A percentile compares a stretch with the other conserved stretches of the same genome.
These are phyloP conservation scores for Aspergillus novoparasiticus DNA, from an alignment of 2,329 filamentous ascomycete species.

Conservation along the genomic window DNA sequence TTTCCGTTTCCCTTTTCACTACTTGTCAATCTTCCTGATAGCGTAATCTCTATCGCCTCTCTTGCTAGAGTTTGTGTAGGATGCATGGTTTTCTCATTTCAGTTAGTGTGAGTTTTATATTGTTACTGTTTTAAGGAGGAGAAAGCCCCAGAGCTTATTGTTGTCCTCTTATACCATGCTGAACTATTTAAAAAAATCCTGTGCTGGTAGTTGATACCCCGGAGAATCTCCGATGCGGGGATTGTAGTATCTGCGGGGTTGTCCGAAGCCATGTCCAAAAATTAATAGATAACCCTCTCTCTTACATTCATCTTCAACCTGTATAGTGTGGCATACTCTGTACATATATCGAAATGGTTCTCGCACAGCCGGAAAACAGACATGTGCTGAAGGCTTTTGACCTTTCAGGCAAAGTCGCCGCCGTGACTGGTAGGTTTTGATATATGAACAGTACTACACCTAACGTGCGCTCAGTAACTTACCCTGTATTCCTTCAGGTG, in stretches of 20 bases:
- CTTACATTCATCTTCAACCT: too few relatives aligned
- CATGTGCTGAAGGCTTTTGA: constrained; percentile 32
- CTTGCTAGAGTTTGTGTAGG: too few relatives aligned
- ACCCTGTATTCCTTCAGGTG: constrained; percentile 20
- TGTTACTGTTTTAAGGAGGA: too few relatives aligned
- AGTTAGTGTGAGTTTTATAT: too few relatives aligned
- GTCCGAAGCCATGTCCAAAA: background rate
- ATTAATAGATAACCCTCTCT: too few relatives aligned
- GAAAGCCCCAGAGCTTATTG: too few relatives aligned
- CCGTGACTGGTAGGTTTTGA: constrained; percentile 24
- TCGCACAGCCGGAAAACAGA: constrained; percentile 19
- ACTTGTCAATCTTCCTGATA: too few relatives aligned
- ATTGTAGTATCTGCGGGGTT: background rate
- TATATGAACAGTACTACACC: background rate
- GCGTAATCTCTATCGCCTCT: too few relatives aligned
- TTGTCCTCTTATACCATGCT: too few relatives aligned
- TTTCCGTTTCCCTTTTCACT: too few relatives aligned
- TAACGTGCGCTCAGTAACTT: background rate
- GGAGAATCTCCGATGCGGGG: constrained; percentile 7
- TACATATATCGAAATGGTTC: constrained; percentile 24
- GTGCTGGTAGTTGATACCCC: background rate
- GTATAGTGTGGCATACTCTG: background rate
- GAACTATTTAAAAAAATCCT: too few relatives aligned
- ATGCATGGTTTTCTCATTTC: too few relatives aligned
- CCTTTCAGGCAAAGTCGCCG: constrained; percentile 31